These are phyloP conservation scores for Globisporangium perplexum DNA, from an alignment of 352 stramenopile species.

Conservation along the genomic window DNA sequence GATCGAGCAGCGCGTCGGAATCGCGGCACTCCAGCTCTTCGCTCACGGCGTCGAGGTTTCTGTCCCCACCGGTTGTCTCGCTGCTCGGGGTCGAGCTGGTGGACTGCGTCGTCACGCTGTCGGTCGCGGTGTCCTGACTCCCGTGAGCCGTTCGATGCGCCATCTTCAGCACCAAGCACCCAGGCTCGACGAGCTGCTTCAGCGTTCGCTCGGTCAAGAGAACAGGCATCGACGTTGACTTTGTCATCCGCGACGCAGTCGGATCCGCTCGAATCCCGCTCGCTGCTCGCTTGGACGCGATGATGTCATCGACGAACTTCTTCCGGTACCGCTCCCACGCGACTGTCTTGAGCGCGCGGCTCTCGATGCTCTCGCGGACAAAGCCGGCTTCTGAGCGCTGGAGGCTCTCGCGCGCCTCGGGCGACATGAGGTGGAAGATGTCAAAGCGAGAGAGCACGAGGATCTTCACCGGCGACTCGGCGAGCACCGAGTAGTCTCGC, in stretches of 20 bases:
- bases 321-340: constrained; percentile 78
- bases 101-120: neutral
- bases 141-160: constrained; percentile 2
- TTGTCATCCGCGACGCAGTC: constrained; percentile 13
- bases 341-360: constrained; percentile 65
- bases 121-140: neutral
- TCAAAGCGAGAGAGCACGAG: constrained; percentile 82
- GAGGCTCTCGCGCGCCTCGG: constrained; percentile 57
- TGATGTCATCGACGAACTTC: constrained; percentile 41
- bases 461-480: constrained; percentile 68
- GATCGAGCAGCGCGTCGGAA: constrained; percentile 2
- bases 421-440: constrained; percentile 78
- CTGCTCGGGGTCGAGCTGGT: neutral
- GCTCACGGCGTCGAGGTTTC: neutral
- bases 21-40: constrained; percentile 7
- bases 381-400: constrained; percentile 55
- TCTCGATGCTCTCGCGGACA: constrained; percentile 61
- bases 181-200: constrained; percentile 29
- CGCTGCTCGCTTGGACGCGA: constrained; percentile 19
- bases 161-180: constrained; percentile 27
- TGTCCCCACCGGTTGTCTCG: neutral
- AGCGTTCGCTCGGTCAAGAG: constrained; percentile 13
- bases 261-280: constrained; percentile 12
- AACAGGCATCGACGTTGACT: constrained; percentile 29
- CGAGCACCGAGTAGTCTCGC: constrained; percentile 70